phyloP scores from a whole-genome alignment of 2,329 filamentous ascomycete genomes.

The Aspergillus aculeatus region DNA sequence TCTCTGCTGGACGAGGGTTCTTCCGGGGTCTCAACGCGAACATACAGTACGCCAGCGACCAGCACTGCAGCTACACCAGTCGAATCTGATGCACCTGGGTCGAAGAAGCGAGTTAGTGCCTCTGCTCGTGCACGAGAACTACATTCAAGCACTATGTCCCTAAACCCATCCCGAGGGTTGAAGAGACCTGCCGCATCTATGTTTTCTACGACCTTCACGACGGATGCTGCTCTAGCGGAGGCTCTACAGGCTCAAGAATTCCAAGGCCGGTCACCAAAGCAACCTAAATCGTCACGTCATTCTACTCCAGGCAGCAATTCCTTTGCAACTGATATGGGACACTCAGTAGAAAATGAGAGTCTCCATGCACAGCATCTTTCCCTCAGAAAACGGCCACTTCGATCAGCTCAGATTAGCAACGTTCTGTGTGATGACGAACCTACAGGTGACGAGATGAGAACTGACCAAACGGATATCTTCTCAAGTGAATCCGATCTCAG shows the following conservation, averaged over 20 bases:
- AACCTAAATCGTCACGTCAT: constrained; percentile 29
- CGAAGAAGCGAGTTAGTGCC: constrained; percentile 41
- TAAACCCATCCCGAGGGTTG: constrained; percentile 31
- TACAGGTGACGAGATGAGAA: constrained; percentile 15
- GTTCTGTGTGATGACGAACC: constrained; percentile 18
- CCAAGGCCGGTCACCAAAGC: constrained; percentile 35
- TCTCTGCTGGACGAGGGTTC: constrained; percentile 42
- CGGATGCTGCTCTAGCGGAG: constrained; percentile 55
- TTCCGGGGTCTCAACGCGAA: constrained; percentile 47
- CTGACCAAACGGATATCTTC: constrained; percentile 19
- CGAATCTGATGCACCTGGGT: constrained; percentile 36
- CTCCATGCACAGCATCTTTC: constrained; percentile 16
- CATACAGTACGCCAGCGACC: constrained; percentile 63
- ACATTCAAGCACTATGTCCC: constrained; percentile 48
- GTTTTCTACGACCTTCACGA: constrained; percentile 35
- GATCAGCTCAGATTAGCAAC: constrained; percentile 8
- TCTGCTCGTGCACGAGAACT: constrained; percentile 49
- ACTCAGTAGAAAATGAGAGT: constrained; percentile 11
- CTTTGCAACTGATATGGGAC: constrained; percentile 19
- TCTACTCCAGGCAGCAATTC: constrained; percentile 25
- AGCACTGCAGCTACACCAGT: constrained; percentile 58
- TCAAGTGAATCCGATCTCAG: constrained; percentile 15
- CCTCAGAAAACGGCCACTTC: constrained; percentile 17
- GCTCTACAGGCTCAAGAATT: constrained; percentile 59
- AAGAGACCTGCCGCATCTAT: constrained; percentile 50